Percentiles rank a stretch among this genome's conserved stretches.
These are phyloP conservation scores for Shiraia sp. DNA, from an alignment of 2,329 filamentous ascomycete species.

Conservation along the genomic window DNA sequence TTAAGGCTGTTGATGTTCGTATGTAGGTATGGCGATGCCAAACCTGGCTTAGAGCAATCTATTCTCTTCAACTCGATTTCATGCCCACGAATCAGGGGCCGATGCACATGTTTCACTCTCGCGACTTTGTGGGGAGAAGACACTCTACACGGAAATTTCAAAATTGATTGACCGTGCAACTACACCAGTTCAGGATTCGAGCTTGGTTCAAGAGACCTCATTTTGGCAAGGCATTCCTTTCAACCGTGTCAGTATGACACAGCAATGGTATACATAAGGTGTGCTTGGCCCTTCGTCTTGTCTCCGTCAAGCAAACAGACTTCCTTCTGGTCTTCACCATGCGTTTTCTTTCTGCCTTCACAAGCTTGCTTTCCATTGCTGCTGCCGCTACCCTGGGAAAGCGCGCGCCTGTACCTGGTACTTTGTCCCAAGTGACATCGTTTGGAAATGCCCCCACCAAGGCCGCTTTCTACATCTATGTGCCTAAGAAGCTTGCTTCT, in stretches of 20 bases:
- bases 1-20: too few relatives aligned
- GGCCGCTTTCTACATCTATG: constrained; percentile 59
- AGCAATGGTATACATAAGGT: constrained; percentile 1
- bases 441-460: constrained; percentile 54
- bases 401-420: constrained; percentile 32
- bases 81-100: constrained; percentile 2
- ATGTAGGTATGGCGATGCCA: too few relatives aligned
- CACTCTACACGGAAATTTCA: constrained; percentile 1
- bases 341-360: constrained; percentile 26
- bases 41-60: too few relatives aligned
- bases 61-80: too few relatives aligned
- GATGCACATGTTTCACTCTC: neutral
- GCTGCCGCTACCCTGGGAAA: constrained; percentile 25
- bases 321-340: constrained; percentile 12
- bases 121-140: neutral
- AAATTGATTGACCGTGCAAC: neutral
- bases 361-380: constrained; percentile 24
- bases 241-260: constrained; percentile 1
- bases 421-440: constrained; percentile 45
- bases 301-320: constrained; percentile 2
- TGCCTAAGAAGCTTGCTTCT: constrained; percentile 49
- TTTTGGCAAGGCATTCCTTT: constrained; percentile 1
- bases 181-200: neutral
- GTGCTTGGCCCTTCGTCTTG: constrained; percentile 1
- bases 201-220: neutral